phyloP scores from a whole-genome alignment of 179 eudicot species.

The Silene noctiflora region DNA sequence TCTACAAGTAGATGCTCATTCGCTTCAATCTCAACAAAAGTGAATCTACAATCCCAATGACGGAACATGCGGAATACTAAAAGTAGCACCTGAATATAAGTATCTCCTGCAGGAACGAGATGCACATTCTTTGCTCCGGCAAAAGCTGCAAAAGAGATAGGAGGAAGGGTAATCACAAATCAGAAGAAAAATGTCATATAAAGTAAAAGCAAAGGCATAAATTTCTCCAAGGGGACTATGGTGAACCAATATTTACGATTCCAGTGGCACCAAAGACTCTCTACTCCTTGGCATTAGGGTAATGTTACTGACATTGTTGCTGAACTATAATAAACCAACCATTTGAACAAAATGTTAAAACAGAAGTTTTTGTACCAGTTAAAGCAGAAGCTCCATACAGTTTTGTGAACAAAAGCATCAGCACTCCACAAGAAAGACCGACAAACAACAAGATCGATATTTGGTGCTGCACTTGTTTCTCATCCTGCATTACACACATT shows the following conservation, averaged over 20 bases:
- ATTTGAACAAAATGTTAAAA: neutral
- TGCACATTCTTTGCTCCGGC: slow-evolving; percentile 68
- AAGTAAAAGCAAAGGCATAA: too few relatives aligned
- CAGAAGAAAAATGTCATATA: too few relatives aligned
- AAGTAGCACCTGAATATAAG: slow-evolving; percentile 77
- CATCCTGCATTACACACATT: slow-evolving; percentile 53
- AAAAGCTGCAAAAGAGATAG: slow-evolving; percentile 51
- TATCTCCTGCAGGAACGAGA: slow-evolving; percentile 80
- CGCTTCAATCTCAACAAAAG: neutral
- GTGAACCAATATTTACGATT: too few relatives aligned
- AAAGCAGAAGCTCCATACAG: slow-evolving; percentile 64
- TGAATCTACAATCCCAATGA: neutral
- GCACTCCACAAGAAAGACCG: slow-evolving; percentile 67
- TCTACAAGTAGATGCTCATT: too few relatives aligned
- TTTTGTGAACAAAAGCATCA: slow-evolving; percentile 68
- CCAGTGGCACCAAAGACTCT: too few relatives aligned
- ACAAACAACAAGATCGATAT: slow-evolving; percentile 83
- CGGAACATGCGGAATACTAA: neutral
- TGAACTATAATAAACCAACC: too few relatives aligned
- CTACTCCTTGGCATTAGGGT: neutral
- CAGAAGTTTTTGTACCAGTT: slow-evolving; percentile 50
- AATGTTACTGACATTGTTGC: neutral
- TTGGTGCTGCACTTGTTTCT: slow-evolving; percentile 85
- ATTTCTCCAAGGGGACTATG: too few relatives aligned
- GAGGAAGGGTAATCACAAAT: neutral